Evolutionary conservation across 345 rosid genomes (phyloP).

Genomic region (Zanthoxylum bungeanum): DNA sequence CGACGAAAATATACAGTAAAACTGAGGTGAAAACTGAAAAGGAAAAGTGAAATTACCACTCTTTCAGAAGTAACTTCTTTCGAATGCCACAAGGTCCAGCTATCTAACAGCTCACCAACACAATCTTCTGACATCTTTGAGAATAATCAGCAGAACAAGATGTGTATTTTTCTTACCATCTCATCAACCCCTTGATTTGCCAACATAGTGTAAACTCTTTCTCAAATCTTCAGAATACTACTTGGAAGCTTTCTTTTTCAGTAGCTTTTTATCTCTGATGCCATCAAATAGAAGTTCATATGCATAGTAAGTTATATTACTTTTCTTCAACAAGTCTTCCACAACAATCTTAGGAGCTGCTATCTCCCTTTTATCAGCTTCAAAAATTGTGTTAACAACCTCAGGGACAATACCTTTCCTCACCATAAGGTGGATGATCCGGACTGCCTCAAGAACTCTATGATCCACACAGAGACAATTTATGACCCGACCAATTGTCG

Average conservation of each 20-base stretch:
- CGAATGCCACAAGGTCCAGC: not conserved
- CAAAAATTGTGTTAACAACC: constrained; percentile 65
- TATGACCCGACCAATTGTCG: constrained; percentile 73
- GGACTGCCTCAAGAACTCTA: constrained; percentile 66
- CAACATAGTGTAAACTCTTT: constrained; percentile 10
- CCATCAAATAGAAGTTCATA: constrained; percentile 87
- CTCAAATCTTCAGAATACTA: constrained; percentile 11
- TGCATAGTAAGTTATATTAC: constrained; percentile 72
- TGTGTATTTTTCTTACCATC: not conserved
- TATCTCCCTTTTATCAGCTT: constrained; percentile 65
- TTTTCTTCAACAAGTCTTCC: constrained; percentile 83
- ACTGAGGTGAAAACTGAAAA: not conserved
- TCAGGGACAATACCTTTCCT: constrained; percentile 68
- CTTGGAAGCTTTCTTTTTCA: constrained; percentile 47
- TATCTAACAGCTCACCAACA: not conserved
- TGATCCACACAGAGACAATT: constrained; percentile 76
- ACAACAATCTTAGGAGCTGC: constrained; percentile 91
- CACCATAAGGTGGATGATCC: constrained; percentile 71
- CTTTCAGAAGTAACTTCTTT: not conserved
- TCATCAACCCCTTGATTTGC: constrained; percentile 2
- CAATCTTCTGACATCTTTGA: not conserved
- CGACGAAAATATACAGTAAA: constrained; percentile 6
- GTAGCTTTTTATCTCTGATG: constrained; percentile 66
- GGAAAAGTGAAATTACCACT: not conserved
- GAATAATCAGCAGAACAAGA: not conserved